Base-by-base conservation (phyloP, 176 grass and related monocot species). In the Pontederia paniculata region DNA sequence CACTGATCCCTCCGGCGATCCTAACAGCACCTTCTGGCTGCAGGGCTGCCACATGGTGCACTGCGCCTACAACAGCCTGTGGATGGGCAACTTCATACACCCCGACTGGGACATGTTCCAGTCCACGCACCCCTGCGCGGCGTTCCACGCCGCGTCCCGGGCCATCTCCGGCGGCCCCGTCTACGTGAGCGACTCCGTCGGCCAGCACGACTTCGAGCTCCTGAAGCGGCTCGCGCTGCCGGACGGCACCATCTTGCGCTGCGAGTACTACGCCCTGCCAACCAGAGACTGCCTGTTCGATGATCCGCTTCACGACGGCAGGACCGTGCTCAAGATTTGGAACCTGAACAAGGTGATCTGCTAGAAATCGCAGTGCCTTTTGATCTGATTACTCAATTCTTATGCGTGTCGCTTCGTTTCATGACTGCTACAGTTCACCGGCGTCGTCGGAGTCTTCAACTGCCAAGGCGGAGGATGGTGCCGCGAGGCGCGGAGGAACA, bases 71-170 rank as follows among this genome's bases (percentile, higher is more conserved):
- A 98, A 91, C 77, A 79, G 74, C 6, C 69, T 98, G n/a, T 98
- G 93, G 93, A 98, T 98, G 86, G 93, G 86, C 51, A 72, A 62
- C 60, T 98, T 98, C 71, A 98, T 98, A 68, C 93, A 88, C 63
- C 93, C 93, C 0, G 93, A 97, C 48, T 97, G 93, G 93, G 93
- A 97, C 93, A 97, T 97, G 93, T 97, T 97, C 86, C 93, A 97
- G 76, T 90, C 86, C 47, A 97, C 74, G 16, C 93, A 97, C 69
- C 80, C 86, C 22, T 88, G 82, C 48, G 93, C 93, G 1, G 71
- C 74, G 21, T 97, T 97, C 80, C 93, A 97, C 54, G 93, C 86
- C 60, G 93, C 86, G 1, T 97, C 93, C n/a, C 93, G 93, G 7
- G 86, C 93, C 45, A 73, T 91, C 63, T 97, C 93, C 47, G 93